These are phyloP conservation scores for Reutealis trisperma DNA, from an alignment of 345 rosid species.

Conservation along the genomic window DNA sequence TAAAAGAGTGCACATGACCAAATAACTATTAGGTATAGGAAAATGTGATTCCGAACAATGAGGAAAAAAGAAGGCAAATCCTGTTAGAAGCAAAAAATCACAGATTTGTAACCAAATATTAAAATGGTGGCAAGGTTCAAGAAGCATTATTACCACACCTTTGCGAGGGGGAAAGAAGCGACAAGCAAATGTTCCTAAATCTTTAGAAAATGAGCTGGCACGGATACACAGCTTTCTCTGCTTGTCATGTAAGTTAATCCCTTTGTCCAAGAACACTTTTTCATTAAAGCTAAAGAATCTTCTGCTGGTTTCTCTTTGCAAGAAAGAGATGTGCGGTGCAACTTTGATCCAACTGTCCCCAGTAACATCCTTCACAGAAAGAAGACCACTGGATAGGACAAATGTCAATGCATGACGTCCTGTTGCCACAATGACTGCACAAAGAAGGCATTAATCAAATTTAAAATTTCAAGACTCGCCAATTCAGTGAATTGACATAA, in stretches of 20 bases:
- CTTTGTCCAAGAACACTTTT: conserved; percentile 34
- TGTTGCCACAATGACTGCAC: conserved; percentile 51
- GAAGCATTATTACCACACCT: conserved; percentile 39
- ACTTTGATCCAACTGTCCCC: conserved; percentile 44
- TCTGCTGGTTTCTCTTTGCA: conserved; percentile 54
- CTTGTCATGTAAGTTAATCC: conserved; percentile 28
- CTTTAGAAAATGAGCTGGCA: conserved; percentile 42
- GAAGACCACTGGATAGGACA: conserved; percentile 32
- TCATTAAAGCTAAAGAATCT: conserved; percentile 43
- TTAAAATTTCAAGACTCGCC: neutral
- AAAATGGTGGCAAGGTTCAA: neutral
- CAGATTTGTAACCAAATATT: neutral
- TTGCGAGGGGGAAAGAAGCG: conserved; percentile 43
- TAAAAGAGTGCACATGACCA: neutral
- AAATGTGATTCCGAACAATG: neutral
- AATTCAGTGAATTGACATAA: too few species aligned
- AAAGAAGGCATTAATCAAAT: conserved; percentile 7
- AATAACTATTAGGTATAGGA: neutral
- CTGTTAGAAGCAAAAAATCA: neutral
- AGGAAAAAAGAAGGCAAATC: neutral
- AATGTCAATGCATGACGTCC: conserved; percentile 45
- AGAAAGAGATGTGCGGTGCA: conserved; percentile 38
- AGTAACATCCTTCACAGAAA: conserved; percentile 26
- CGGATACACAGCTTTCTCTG: conserved; percentile 31
- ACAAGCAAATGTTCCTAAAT: conserved; percentile 41